Evolutionary conservation across 2,329 filamentous ascomycete species (phyloP).

Genomic region (Apiospora rasikravindrae): DNA sequence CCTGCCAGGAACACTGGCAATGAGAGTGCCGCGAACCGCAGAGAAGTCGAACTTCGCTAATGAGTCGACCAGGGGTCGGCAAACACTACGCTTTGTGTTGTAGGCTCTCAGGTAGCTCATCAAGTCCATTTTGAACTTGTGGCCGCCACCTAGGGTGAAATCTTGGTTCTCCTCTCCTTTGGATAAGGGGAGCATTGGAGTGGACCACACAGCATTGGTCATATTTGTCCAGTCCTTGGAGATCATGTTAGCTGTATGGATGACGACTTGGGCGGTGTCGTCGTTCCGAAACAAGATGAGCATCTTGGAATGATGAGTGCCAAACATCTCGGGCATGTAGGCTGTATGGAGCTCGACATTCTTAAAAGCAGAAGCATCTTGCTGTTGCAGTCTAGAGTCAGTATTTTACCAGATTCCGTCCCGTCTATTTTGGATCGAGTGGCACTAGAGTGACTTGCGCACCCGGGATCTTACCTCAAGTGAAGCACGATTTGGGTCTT

Average conservation of each 20-base stretch:
- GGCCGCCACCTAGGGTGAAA: slow-evolving; percentile 61
- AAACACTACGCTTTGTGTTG: slow-evolving; percentile 60
- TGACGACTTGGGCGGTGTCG: slow-evolving; percentile 76
- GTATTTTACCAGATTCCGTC: neutral
- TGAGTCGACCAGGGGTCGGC: slow-evolving; percentile 58
- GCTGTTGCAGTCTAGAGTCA: neutral
- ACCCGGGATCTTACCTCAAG: slow-evolving; percentile 57
- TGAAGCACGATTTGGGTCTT: slow-evolving; percentile 62
- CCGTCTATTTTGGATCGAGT: too few species aligned
- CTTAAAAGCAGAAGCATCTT: slow-evolving; percentile 29
- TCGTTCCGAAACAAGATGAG: slow-evolving; percentile 82
- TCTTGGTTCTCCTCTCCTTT: slow-evolving; percentile 20
- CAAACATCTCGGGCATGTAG: slow-evolving; percentile 82
- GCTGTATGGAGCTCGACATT: slow-evolving; percentile 77
- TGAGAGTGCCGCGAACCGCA: slow-evolving; percentile 68
- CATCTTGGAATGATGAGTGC: slow-evolving; percentile 89
- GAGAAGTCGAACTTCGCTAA: slow-evolving; percentile 73
- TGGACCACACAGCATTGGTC: slow-evolving; percentile 83
- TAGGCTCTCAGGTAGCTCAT: slow-evolving; percentile 76
- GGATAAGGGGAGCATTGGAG: slow-evolving; percentile 68
- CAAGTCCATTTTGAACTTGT: slow-evolving; percentile 77
- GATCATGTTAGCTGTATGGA: slow-evolving; percentile 95
- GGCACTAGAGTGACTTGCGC: neutral
- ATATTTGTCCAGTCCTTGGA: slow-evolving; percentile 84
- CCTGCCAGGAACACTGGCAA: slow-evolving; percentile 79